These are phyloP conservation scores for Candida morakotiae DNA, from an alignment of 805 yeast genomes.

Conservation along the genomic window DNA sequence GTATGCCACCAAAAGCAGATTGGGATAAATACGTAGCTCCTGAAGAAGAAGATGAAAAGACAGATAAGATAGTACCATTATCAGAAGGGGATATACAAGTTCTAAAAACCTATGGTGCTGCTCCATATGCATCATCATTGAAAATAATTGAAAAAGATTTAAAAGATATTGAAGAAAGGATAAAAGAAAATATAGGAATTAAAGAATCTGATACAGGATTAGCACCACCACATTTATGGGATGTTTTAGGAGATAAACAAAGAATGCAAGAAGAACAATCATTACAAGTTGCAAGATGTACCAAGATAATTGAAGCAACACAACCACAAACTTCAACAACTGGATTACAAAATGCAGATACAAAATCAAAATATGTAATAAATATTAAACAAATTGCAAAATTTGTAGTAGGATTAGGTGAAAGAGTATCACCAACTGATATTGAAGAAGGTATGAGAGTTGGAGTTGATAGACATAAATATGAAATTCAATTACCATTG, in stretches of 20 bases:
- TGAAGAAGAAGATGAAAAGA: conserved; percentile 62
- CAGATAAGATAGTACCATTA: conserved; percentile 78
- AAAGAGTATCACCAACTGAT: conserved; percentile 96
- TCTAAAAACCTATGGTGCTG: conserved; percentile 93
- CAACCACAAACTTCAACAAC: conserved; percentile 27
- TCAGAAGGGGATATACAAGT: conserved; percentile 97
- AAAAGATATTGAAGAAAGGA: conserved; percentile 75
- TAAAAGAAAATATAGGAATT: conserved; percentile 91
- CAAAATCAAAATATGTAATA: conserved; percentile 87
- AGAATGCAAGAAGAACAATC: conserved; percentile 93
- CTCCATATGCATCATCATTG: conserved; percentile 83
- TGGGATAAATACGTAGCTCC: conserved; percentile 98
- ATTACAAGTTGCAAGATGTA: conserved; percentile 96
- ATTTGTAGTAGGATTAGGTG: conserved; percentile 94
- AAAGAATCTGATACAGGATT: conserved; percentile 98
- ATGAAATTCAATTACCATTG: conserved; percentile 93
- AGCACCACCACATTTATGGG: conserved; percentile 97
- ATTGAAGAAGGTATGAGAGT: conserved; percentile 99
- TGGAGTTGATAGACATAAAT: conserved; percentile 96
- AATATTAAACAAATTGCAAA: conserved; percentile 98
- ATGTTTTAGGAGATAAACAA: conserved; percentile 92
- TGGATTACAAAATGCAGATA: conserved; percentile 58
- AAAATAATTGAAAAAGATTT: conserved; percentile 85
- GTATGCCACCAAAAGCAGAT: conserved; percentile 94
- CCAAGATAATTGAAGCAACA: conserved; percentile 81